These are phyloP conservation scores for Barnettozyma vustinii DNA, from an alignment of 805 yeast species.

Conservation along the genomic window DNA sequence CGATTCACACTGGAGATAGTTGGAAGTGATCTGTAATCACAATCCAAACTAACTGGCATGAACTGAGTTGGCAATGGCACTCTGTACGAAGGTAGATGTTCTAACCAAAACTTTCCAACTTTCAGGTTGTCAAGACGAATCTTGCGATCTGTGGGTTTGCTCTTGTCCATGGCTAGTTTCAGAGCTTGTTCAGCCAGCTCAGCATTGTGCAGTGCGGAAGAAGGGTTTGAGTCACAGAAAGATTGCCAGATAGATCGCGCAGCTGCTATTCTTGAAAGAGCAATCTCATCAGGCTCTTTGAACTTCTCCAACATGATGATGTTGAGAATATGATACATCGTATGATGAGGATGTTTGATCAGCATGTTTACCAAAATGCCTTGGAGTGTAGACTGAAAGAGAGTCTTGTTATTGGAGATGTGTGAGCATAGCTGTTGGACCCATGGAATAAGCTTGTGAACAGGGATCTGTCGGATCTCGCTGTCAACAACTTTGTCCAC, in stretches of 20 bases:
- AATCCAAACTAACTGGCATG: constrained; percentile 35
- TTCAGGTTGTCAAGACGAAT: constrained; percentile 30
- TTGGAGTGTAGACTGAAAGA: constrained; percentile 53
- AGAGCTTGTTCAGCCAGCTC: constrained; percentile 47
- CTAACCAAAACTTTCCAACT: constrained; percentile 55
- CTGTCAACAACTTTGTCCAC: constrained; percentile 39
- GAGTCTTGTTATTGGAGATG: constrained; percentile 40
- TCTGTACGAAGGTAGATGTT: constrained; percentile 34
- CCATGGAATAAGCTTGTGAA: constrained; percentile 71
- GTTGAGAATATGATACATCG: constrained; percentile 58
- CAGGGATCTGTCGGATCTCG: constrained; percentile 42
- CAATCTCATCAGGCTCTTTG: constrained; percentile 31
- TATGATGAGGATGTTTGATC: constrained; percentile 63
- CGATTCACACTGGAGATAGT: constrained; percentile 40
- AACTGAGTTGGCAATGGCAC: constrained; percentile 70
- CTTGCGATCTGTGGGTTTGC: constrained; percentile 22
- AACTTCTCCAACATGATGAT: constrained; percentile 33
- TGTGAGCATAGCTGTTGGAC: constrained; percentile 75
- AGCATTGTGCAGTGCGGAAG: constrained; percentile 40
- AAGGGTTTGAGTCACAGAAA: constrained; percentile 27
- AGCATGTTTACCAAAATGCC: constrained; percentile 43
- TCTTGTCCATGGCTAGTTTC: constrained; percentile 43
- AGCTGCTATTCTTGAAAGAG: constrained; percentile 43
- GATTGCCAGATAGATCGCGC: constrained; percentile 44
- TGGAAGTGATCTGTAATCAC: constrained; percentile 43